phyloP scores from a whole-genome alignment of 495 filamentous ascomycete genomes.

The Xylaria scruposa region DNA sequence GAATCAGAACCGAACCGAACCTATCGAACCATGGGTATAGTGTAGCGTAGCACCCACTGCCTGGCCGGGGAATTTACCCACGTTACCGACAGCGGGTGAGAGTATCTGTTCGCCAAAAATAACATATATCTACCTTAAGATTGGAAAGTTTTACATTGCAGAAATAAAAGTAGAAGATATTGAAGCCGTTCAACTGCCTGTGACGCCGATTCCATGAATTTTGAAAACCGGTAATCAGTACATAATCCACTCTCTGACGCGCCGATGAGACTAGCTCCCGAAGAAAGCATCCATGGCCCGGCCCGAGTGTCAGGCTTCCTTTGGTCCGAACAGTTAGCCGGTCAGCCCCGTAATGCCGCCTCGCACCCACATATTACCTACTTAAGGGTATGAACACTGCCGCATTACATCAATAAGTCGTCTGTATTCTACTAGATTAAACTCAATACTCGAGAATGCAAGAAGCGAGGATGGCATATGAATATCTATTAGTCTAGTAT shows the following conservation, averaged over 20 bases:
- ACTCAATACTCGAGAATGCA: not conserved
- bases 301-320: constrained; percentile 22
- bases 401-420: not conserved
- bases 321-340: constrained; percentile 27
- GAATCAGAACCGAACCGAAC: constrained; percentile 15
- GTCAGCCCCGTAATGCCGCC: constrained; percentile 9
- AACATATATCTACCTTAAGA: not conserved
- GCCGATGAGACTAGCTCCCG: constrained; percentile 6
- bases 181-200: not conserved
- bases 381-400: not conserved
- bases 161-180: not conserved
- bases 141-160: not conserved
- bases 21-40: constrained; percentile 17
- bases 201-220: not conserved
- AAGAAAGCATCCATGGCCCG: constrained; percentile 2
- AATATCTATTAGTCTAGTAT: not conserved
- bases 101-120: not conserved
- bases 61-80: constrained; percentile 6
- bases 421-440: not conserved
- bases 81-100: not conserved
- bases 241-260: constrained; percentile 1
- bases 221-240: not conserved
- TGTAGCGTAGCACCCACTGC: constrained; percentile 17
- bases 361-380: not conserved
- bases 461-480: not conserved